Base-by-base conservation (phyloP, 108 stramenopile genomes). In the Cylindrotheca closterium region DNA sequence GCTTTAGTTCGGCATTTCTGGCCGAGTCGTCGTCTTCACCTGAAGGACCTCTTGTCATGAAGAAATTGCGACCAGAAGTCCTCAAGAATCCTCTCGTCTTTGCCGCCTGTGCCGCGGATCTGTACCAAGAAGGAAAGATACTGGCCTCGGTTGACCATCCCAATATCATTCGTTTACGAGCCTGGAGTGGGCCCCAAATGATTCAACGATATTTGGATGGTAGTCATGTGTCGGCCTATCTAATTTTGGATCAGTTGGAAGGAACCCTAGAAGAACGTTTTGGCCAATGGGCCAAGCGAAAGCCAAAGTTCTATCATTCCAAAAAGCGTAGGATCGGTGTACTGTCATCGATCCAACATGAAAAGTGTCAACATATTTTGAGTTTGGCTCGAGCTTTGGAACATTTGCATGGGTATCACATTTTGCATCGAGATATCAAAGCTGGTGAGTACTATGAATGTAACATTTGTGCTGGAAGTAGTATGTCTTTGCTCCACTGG, bases 361-460 rank as follows among this genome's bases (percentile, higher is more conserved):
- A 42, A 42, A 42, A 42, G 37, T 10, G 37, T 42, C 37, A 10
- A 15, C 37, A 42, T 10, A 7, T 42, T 42, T 42, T 42, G 37
- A 10, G 37, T 42, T 15, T 42, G 7, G 37, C 37, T 7, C 7
- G 37, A 15, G 37, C 37, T 7, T 15, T 42, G 37, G 37, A 42
- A 42, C 37, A 42, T 15, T 10, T 42, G 7, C 37, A 42, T 42
- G 7, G 10, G 15, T 42, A 10, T 15, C 37, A 42, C 15, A 42
- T 42, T 42, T 15, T 42, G 37, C 83, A 75, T 61, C 84, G 89
- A 0, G 89, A 87, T 70, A 55, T 89, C 56, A 89, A 89, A 56
- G 70, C 77, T 1, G 60, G 37, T 15, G 15, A 42, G 51, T 51
- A 51, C 19, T n/a, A 17, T 5, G 4, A n/a, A 22, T 19, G n/a